Evolutionary conservation across 1,284 basidiomycete genomes (phyloP).

Genomic region (Singerocomus rubriflavus): DNA sequence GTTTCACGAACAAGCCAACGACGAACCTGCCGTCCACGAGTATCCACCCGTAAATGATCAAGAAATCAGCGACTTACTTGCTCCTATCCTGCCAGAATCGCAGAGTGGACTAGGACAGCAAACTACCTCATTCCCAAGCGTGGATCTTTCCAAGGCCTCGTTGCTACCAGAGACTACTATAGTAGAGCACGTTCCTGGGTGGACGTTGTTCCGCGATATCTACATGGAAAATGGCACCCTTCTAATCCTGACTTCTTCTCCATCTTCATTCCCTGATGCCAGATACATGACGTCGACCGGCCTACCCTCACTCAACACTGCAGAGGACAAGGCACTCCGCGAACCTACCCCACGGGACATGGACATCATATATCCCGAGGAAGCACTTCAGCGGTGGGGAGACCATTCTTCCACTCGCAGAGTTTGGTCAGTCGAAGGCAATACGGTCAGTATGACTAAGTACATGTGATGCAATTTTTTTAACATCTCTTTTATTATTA

Average conservation of each 20-base stretch:
- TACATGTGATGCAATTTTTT: background rate
- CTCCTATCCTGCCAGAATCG: constrained; percentile 1
- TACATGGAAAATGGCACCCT: constrained; percentile 80
- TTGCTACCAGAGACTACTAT: constrained; percentile 50
- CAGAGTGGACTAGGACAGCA: background rate
- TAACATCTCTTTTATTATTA: constrained; percentile 21
- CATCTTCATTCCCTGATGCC: constrained; percentile 55
- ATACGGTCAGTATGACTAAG: constrained; percentile 48
- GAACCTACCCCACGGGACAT: constrained; percentile 65
- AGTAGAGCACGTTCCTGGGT: constrained; percentile 68
- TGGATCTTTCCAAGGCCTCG: constrained; percentile 10
- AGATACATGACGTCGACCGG: constrained; percentile 69
- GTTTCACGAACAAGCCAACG: constrained; percentile 20
- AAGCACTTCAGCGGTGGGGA: constrained; percentile 66
- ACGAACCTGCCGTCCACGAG: constrained; percentile 17
- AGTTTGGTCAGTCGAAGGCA: constrained; percentile 66
- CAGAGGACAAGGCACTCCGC: constrained; percentile 61
- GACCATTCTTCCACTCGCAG: constrained; percentile 35
- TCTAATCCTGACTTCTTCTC: constrained; percentile 53
- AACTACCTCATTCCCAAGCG: background rate
- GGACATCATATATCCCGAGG: constrained; percentile 53
- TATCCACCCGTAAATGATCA: constrained; percentile 18
- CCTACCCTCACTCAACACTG: constrained; percentile 52
- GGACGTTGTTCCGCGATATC: constrained; percentile 76
- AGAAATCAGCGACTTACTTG: background rate